A percentile compares a stretch with the other conserved stretches of the same genome.
Conservation (phyloP, 2,329 filamentous ascomycete species). For the Fusarium guadeloupense region DNA sequence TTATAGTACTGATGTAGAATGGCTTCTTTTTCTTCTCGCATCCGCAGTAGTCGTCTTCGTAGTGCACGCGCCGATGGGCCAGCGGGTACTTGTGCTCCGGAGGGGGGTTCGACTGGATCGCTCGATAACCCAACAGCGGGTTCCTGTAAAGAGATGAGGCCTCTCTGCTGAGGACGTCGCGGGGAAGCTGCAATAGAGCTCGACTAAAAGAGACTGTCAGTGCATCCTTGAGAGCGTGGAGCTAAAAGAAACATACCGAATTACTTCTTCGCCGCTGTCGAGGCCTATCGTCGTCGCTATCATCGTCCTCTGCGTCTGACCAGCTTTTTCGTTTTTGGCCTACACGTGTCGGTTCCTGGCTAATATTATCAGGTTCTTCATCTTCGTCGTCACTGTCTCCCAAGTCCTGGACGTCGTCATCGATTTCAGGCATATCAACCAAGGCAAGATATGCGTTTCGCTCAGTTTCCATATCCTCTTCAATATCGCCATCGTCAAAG, state of each 20-base stretch:
- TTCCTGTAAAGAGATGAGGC: slow-evolving; percentile 65
- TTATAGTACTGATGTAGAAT: slow-evolving; percentile 85
- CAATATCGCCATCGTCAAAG: slow-evolving; percentile 95
- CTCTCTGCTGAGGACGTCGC: slow-evolving; percentile 66
- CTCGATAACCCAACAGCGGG: slow-evolving; percentile 58
- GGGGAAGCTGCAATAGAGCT: slow-evolving; percentile 73
- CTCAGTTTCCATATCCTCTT: slow-evolving; percentile 79
- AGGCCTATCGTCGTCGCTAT: slow-evolving; percentile 79
- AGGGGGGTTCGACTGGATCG: slow-evolving; percentile 62
- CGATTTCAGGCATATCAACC: slow-evolving; percentile 88
- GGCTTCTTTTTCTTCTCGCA: slow-evolving; percentile 80
- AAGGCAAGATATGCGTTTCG: slow-evolving; percentile 86
- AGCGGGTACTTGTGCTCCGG: slow-evolving; percentile 66
- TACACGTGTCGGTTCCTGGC: slow-evolving; percentile 52
- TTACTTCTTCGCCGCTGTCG: slow-evolving; percentile 86
- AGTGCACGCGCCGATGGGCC: slow-evolving; percentile 76
- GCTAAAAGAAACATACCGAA: slow-evolving; percentile 66
- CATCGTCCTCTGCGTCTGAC: slow-evolving; percentile 75
- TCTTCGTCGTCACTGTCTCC: slow-evolving; percentile 67
- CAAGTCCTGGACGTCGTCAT: slow-evolving; percentile 74
- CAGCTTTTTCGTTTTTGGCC: slow-evolving; percentile 82
- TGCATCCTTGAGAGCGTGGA: slow-evolving; percentile 1
- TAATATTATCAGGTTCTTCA: slow-evolving; percentile 56
- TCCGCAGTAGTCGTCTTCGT: slow-evolving; percentile 75
- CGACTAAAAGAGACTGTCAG: slow-evolving; percentile 56